Percentiles rank a stretch among this genome's conserved stretches.
phyloP scores from a whole-genome alignment of 2,329 filamentous ascomycete genomes.

The Tolypocladium tropicale region DNA sequence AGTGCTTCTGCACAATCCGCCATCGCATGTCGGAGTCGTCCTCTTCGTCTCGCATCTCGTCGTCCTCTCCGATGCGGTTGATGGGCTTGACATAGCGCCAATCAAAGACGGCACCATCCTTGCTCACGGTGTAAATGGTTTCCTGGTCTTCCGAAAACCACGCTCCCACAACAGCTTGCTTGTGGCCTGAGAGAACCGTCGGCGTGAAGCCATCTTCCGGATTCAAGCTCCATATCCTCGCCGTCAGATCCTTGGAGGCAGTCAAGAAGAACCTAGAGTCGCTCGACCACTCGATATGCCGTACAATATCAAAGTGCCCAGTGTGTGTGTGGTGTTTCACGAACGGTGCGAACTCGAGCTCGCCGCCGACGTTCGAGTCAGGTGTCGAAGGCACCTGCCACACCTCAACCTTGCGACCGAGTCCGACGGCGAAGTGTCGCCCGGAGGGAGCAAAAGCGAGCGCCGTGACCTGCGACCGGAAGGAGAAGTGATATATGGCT shows the following conservation, averaged over 20 bases:
- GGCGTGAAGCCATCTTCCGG: constrained; percentile 80
- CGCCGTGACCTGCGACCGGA: constrained; percentile 70
- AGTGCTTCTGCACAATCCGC: constrained; percentile 85
- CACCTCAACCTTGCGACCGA: constrained; percentile 82
- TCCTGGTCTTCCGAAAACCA: constrained; percentile 96
- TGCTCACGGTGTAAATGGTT: constrained; percentile 90
- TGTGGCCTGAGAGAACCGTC: constrained; percentile 82
- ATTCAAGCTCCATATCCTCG: constrained; percentile 88
- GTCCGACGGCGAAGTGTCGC: constrained; percentile 77
- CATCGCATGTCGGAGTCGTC: constrained; percentile 63
- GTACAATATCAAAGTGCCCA: constrained; percentile 80
- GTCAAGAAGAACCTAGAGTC: constrained; percentile 95
- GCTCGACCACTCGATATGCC: constrained; percentile 86
- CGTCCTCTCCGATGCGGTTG: constrained; percentile 43
- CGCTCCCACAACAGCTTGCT: constrained; percentile 83
- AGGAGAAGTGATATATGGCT: constrained; percentile 90
- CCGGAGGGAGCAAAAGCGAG: constrained; percentile 88
- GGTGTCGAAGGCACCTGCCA: constrained; percentile 94
- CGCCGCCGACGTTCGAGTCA: constrained; percentile 65
- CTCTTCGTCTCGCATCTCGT: constrained; percentile 49
- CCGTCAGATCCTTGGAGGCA: constrained; percentile 83
- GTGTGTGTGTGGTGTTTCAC: constrained; percentile 77
- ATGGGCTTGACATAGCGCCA: constrained; percentile 72
- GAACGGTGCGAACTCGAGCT: constrained; percentile 91
- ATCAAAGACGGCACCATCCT: constrained; percentile 90